Evolutionary conservation across 2,329 filamentous ascomycete species (phyloP), one percentile per base, ranked within the genome.

Genomic region (Pyrenochaeta sp.): DNA sequence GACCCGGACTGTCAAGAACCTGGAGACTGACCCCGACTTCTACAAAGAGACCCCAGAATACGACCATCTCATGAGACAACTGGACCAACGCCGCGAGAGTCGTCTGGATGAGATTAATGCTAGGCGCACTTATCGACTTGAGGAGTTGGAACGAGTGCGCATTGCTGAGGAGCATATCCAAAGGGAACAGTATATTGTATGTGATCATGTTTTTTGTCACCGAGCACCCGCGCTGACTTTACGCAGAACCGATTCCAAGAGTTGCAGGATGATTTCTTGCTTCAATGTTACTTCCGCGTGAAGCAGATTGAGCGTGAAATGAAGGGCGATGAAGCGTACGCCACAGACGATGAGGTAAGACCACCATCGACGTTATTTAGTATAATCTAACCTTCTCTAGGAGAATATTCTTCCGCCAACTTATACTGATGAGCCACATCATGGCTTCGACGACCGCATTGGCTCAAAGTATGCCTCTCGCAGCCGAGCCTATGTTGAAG

Each of bases 31-130:
- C 37, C 75, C 80, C 6, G 69, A 79, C 7, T 75, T 73, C 31
- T 76, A 84, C 69, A 77, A 80, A 60, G 67, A 79, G 51, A 77
- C 77, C 9, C 72, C 75, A 6, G 81, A 85, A 60, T 83, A 82
- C 65, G 54, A 72, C 7, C 66, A 72, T 13, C 71, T 87, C 41
- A 74, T 78, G 55, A 64, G 71, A 3, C 74, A 82, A 48, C 75
- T 90, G 9, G 72, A 81, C 42, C 55, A 72, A 21, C 73, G 75
- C 28, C 72, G 77, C 28, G 73, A 72, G 20, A 44, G 59, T 18
- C 67, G 75, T 19, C 63, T 75, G 21, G 63, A 59, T 20, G 61
- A 69, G 26, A 44, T 77, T 24, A 56, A 73, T 22, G 67, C 66
- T 18, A 65, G 73, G 49, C 63, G 69, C 11, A 61, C 55, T 7